Evolutionary conservation across 2,329 filamentous ascomycete species (phyloP).

Genomic region (Cytospora mali): DNA sequence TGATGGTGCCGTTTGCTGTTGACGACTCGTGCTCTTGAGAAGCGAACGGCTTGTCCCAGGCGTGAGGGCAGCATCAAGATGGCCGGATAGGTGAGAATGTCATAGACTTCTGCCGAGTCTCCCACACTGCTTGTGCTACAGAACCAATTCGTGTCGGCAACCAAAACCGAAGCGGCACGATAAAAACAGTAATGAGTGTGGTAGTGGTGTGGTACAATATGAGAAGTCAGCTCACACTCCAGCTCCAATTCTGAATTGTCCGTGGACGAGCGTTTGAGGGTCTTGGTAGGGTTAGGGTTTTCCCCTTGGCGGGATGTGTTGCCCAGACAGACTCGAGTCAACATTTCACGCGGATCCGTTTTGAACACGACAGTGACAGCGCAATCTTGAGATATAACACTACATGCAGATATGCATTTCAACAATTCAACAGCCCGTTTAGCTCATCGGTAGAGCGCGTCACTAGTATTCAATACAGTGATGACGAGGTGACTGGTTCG

Average conservation of each 20-base stretch:
- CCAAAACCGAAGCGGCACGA: not conserved
- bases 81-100: not conserved
- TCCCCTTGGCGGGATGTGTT: no score
- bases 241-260: not conserved
- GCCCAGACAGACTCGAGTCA: not conserved
- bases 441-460: slow-evolving; percentile 30
- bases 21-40: slow-evolving; percentile 24
- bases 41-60: slow-evolving; percentile 16
- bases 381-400: not conserved
- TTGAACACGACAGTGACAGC: not conserved
- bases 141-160: not conserved
- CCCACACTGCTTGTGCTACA: not conserved
- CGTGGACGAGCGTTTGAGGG: not conserved
- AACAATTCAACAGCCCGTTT: slow-evolving; percentile 2
- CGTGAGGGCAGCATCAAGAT: slow-evolving; percentile 24
- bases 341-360: no score
- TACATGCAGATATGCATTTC: not conserved
- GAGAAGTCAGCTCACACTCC: not conserved
- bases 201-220: not conserved
- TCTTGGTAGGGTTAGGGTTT: not conserved
- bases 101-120: not conserved
- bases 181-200: not conserved
- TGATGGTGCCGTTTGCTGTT: slow-evolving; percentile 7
- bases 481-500: slow-evolving; percentile 29
- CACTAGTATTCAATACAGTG: no score